Conservation (phyloP, 1,139 yeast species). For the Debaryomycetaceae sp. region DNA sequence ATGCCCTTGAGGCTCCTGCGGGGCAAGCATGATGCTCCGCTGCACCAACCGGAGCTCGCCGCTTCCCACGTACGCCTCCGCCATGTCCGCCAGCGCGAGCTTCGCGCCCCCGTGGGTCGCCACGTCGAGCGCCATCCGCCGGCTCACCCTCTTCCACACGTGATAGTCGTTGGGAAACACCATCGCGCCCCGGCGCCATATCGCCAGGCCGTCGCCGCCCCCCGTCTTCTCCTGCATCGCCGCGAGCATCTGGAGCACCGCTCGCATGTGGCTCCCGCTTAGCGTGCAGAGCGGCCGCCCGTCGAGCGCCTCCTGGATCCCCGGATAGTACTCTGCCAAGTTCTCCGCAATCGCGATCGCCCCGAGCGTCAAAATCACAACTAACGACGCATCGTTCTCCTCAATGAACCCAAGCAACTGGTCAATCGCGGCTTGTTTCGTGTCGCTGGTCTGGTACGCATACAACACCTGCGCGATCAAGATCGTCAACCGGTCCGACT, state of each 20-base stretch:
- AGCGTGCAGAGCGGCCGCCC: constrained; percentile 38
- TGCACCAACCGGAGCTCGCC: constrained; percentile 46
- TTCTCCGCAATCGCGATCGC: constrained; percentile 66
- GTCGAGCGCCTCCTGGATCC: constrained; percentile 58
- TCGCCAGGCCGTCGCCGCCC: constrained; percentile 8
- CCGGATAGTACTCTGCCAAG: constrained; percentile 46
- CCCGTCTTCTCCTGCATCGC: constrained; percentile 35
- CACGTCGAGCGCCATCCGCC: constrained; percentile 32
- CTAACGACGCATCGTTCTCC: constrained; percentile 50
- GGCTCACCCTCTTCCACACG: constrained; percentile 58
- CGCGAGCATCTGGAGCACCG: constrained; percentile 51
- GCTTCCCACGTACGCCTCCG: constrained; percentile 36
- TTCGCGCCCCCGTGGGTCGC: constrained; percentile 41
- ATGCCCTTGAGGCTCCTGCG: constrained; percentile 8
- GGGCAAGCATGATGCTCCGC: constrained; percentile 36
- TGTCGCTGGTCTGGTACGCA: constrained; percentile 61
- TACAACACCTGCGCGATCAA: constrained; percentile 71
- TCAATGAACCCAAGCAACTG: constrained; percentile 57
- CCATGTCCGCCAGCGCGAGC: constrained; percentile 41
- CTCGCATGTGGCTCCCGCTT: constrained; percentile 37
- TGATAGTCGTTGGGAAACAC: constrained; percentile 60
- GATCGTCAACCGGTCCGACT: constrained; percentile 52
- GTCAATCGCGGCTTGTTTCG: constrained; percentile 71
- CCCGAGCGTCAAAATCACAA: constrained; percentile 64
- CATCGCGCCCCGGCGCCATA: constrained; percentile 65